Evolutionary conservation across 768 basidiomycete genomes (phyloP).

Genomic region (Suillus decipiens): DNA sequence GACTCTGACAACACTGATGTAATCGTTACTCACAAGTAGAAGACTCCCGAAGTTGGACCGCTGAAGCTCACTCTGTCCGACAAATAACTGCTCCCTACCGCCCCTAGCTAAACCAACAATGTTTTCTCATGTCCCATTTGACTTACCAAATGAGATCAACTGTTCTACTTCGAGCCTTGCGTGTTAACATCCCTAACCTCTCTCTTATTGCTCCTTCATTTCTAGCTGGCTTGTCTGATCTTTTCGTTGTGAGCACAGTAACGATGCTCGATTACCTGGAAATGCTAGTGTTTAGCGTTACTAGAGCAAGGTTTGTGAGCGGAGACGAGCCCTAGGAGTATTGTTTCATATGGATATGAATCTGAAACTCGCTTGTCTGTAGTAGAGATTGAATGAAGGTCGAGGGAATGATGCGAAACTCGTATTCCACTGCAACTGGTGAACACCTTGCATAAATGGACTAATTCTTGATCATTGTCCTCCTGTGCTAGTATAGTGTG

Average conservation of each 20-base stretch:
- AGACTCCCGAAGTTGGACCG: slow-evolving; percentile 7
- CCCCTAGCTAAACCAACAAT: slow-evolving; percentile 11
- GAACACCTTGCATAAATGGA: not conserved
- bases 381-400: not conserved
- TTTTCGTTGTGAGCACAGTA: slow-evolving; percentile 22
- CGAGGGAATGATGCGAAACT: not conserved
- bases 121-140: slow-evolving; percentile 15
- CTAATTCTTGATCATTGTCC: not conserved
- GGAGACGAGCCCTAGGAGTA: slow-evolving; percentile 56
- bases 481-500: not conserved
- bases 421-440: not conserved
- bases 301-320: slow-evolving; percentile 47
- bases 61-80: slow-evolving; percentile 42
- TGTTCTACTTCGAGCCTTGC: slow-evolving; percentile 30
- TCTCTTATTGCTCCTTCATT: not conserved
- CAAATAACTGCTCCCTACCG: slow-evolving; percentile 12
- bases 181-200: slow-evolving; percentile 18
- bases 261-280: slow-evolving; percentile 39
- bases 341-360: not conserved
- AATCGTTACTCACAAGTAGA: slow-evolving; percentile 7
- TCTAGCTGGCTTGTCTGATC: slow-evolving; percentile 7
- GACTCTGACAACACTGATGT: slow-evolving; percentile 40
- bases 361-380: not conserved
- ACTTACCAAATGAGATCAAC: slow-evolving; percentile 8
- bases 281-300: slow-evolving; percentile 36